Conservation (phyloP, 176 grass and related monocot species). For the Triticum aestivum region DNA sequence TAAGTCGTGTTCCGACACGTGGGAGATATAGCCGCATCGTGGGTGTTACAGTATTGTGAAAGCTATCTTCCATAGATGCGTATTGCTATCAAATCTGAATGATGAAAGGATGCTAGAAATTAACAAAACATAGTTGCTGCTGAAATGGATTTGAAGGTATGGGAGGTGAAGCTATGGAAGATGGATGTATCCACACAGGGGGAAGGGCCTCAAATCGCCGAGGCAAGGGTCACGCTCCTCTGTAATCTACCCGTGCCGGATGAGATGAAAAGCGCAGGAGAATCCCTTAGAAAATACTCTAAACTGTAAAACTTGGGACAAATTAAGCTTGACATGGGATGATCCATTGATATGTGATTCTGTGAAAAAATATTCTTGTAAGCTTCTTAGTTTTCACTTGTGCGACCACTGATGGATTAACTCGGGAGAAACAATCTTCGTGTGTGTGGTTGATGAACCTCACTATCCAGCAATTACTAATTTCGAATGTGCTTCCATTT, state of each 20-base stretch:
- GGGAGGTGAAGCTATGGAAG: constrained; percentile 78
- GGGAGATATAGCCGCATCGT: no score
- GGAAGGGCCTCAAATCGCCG: constrained; percentile 44
- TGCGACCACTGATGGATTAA: neutral
- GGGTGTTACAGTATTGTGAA: neutral
- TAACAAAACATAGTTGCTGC: neutral
- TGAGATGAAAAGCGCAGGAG: constrained; percentile 41
- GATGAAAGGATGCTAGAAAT: neutral
- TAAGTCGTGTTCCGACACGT: no score
- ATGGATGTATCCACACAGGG: constrained; percentile 41
- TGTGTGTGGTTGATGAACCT: neutral
- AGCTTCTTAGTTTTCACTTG: no score
- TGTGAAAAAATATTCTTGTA: neutral
- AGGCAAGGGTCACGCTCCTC: constrained; percentile 62
- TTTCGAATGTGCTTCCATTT: neutral
- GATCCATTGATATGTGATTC: neutral
- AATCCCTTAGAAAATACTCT: constrained; percentile 54
- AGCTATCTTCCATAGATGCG: neutral
- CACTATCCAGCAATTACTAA: no score
- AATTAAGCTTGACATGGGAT: no score
- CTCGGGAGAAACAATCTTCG: neutral
- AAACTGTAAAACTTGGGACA: constrained; percentile 36
- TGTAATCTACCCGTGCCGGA: constrained; percentile 60
- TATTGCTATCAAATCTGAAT: neutral
- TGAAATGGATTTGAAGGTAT: constrained; percentile 48